These are phyloP conservation scores for Solanum hybrid DNA, from an alignment of 305 asterid species.

Conservation along the genomic window DNA sequence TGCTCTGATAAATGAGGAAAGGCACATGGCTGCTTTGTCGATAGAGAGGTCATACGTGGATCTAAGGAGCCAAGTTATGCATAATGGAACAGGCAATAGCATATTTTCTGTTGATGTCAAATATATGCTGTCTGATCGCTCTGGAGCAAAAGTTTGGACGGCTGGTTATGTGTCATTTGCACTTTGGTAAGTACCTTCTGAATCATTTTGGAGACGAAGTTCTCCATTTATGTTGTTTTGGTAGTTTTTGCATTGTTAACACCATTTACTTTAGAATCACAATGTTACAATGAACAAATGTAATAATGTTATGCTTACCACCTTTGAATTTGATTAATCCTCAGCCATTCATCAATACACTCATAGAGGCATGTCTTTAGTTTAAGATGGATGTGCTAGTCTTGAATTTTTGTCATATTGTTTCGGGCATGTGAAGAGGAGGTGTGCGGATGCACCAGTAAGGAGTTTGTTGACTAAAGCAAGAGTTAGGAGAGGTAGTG, in stretches of 20 bases:
- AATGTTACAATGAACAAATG: neutral
- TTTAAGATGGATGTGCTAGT: neutral
- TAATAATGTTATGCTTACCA: neutral
- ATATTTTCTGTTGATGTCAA: conserved; percentile 73
- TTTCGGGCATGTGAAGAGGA: neutral
- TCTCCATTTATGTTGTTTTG: neutral
- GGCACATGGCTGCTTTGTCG: conserved; percentile 70
- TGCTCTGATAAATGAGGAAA: conserved; percentile 52
- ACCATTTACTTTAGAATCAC: neutral
- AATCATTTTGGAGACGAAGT: neutral
- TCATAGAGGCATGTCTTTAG: neutral
- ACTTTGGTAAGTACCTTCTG: conserved; percentile 50
- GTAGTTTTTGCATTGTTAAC: neutral
- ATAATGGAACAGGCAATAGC: conserved; percentile 51
- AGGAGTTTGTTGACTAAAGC: neutral
- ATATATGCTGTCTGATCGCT: conserved; percentile 62
- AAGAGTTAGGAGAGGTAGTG: neutral
- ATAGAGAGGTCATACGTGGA: conserved; percentile 86
- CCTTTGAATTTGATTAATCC: neutral
- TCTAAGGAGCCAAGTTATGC: conserved; percentile 53
- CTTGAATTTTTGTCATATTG: neutral
- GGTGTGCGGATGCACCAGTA: neutral
- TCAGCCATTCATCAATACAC: neutral
- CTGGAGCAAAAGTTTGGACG: conserved; percentile 74
- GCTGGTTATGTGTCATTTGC: conserved; percentile 72